Percentiles rank a stretch among this genome's conserved stretches.
These are phyloP conservation scores for Gastrodia elata DNA, from an alignment of 106 monocot genomes.

Conservation along the genomic window DNA sequence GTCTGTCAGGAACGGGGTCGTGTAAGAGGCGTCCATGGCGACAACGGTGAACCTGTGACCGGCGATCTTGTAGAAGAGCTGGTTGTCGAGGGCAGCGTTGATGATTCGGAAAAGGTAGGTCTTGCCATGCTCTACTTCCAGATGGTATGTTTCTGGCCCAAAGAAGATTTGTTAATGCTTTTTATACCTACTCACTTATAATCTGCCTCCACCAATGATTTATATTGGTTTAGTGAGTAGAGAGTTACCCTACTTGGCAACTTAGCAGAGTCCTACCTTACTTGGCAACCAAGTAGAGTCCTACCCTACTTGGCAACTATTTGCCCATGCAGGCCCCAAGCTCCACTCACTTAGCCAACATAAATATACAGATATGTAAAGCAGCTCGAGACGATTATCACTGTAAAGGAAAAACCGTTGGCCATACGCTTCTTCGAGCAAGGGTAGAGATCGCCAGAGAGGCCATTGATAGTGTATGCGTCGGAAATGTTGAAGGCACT, in stretches of 20 bases:
- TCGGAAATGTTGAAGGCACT: constrained; percentile 28
- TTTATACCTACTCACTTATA: no score
- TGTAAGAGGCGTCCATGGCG: constrained; percentile 65
- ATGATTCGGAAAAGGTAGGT: constrained; percentile 77
- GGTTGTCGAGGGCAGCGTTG: constrained; percentile 70
- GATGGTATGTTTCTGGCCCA: constrained; percentile 50
- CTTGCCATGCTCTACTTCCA: constrained; percentile 33
- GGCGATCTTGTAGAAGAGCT: constrained; percentile 80
- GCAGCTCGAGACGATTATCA: no score
- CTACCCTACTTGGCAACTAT: no score
- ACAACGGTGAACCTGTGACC: constrained; percentile 61
- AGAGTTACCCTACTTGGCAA: no score
- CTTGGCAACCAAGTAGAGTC: no score
- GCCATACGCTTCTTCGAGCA: constrained; percentile 37
- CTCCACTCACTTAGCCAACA: no score
- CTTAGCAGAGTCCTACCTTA: no score
- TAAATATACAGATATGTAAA: no score
- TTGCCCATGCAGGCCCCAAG: no score
- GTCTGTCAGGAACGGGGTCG: constrained; percentile 54
- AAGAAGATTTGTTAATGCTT: no score
- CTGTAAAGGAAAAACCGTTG: background rate
- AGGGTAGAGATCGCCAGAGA: constrained; percentile 43
- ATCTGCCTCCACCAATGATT: no score
- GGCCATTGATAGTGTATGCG: constrained; percentile 78
- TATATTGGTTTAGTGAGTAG: no score